phyloP scores from a whole-genome alignment of 176 grass and related monocot species.

The Hyparrhenia diplandra region DNA sequence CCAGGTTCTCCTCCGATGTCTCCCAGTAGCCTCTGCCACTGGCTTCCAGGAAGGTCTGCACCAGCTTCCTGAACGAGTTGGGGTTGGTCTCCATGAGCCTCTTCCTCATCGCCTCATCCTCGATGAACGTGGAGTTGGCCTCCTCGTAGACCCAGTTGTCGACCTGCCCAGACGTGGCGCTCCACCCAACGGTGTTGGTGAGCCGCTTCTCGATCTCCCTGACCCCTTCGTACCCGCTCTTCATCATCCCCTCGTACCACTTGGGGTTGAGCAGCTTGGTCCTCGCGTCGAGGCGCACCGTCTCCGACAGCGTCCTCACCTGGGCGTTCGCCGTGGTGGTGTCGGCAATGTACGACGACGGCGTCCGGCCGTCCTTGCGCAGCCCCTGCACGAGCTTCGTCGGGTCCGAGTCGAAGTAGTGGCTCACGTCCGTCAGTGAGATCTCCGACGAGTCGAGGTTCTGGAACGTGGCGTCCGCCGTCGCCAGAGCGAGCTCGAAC shows the following conservation, averaged over 20 bases:
- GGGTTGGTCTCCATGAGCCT: constrained; percentile 91
- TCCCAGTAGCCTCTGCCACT: constrained; percentile 98
- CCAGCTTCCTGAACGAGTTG: constrained; percentile 91
- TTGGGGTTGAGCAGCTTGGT: constrained; percentile 98
- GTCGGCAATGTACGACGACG: constrained; percentile 79
- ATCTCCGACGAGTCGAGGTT: constrained; percentile 99
- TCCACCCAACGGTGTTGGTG: constrained; percentile 98
- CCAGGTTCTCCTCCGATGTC: constrained; percentile 94
- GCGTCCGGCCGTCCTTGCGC: constrained; percentile 81
- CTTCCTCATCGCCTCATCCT: constrained; percentile 89
- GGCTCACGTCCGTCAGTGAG: constrained; percentile 98
- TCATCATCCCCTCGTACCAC: constrained; percentile 99
- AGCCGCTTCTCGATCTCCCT: constrained; percentile 96
- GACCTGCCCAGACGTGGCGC: constrained; percentile 91
- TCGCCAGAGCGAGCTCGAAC: constrained; percentile 86
- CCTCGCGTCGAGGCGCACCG: constrained; percentile 81
- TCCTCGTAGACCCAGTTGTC: constrained; percentile 99
- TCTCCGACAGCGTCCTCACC: constrained; percentile 88
- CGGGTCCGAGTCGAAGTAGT: constrained; percentile 98
- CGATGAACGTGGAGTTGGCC: constrained; percentile 84
- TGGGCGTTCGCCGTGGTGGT: constrained; percentile 98
- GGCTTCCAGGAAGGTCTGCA: constrained; percentile 96
- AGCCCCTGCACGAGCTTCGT: constrained; percentile 91
- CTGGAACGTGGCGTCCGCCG: constrained; percentile 95
- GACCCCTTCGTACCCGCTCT: constrained; percentile 87